Conservation (phyloP, 768 basidiomycete species). For the Suillus alpinus region DNA sequence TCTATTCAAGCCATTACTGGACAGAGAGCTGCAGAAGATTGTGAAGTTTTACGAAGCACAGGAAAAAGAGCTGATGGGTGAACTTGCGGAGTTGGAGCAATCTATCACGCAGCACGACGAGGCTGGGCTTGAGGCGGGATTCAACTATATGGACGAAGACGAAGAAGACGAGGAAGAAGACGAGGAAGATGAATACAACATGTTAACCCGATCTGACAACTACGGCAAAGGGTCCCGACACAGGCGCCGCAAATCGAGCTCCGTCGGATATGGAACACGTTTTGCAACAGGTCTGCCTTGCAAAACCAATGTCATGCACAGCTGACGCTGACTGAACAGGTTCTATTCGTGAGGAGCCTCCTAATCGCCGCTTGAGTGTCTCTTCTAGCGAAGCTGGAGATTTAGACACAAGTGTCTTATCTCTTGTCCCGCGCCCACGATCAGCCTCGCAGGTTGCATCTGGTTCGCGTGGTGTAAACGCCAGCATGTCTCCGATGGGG, state of each 20-base stretch:
- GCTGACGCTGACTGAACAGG: conserved; percentile 5
- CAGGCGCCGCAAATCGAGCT: conserved; percentile 36
- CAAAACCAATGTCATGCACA: not conserved
- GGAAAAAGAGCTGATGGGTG: conserved; percentile 66
- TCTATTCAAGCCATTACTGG: conserved; percentile 71
- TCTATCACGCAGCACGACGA: conserved; percentile 61
- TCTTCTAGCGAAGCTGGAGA: conserved; percentile 47
- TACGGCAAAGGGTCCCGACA: conserved; percentile 25
- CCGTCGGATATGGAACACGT: conserved; percentile 23
- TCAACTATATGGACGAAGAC: conserved; percentile 49
- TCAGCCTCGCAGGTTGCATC: conserved; percentile 11
- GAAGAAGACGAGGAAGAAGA: conserved; percentile 55
- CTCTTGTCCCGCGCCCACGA: conserved; percentile 16
- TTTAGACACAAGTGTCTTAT: conserved; percentile 38
- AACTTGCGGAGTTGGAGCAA: conserved; percentile 55
- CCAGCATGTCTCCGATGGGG: conserved; percentile 34
- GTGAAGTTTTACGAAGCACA: conserved; percentile 73
- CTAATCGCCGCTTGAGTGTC: conserved; percentile 36
- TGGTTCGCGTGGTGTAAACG: conserved; percentile 20
- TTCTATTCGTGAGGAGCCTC: conserved; percentile 7
- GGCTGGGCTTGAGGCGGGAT: conserved; percentile 46
- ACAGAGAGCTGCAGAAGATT: conserved; percentile 83
- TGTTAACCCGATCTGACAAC: conserved; percentile 21
- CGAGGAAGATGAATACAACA: conserved; percentile 43
- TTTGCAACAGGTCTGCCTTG: conserved; percentile 19